Evolutionary conservation across 192 early-diverging fungal genomes (phyloP).

Genomic region (Allomyces macrogynus): DNA sequence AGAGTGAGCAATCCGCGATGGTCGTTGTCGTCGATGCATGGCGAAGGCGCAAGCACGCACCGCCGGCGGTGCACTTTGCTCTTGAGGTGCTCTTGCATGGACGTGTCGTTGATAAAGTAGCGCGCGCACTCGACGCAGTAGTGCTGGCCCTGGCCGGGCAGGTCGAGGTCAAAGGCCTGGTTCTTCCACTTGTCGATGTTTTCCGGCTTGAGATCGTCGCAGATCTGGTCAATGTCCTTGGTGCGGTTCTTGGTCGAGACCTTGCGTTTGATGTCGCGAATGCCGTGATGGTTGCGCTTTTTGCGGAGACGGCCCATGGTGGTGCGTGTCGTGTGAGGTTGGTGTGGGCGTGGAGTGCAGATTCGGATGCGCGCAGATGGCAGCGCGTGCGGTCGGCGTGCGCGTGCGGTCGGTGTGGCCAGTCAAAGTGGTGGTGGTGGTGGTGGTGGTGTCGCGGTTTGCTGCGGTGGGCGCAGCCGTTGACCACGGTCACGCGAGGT

Average conservation of each 20-base stretch:
- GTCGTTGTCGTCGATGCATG: neutral
- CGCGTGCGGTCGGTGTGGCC: too few species aligned
- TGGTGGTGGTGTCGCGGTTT: too few species aligned
- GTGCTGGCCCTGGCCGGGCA: slow-evolving; percentile 77
- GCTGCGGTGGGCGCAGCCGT: too few species aligned
- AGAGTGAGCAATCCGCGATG: neutral
- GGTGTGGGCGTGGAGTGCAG: too few species aligned
- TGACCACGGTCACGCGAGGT: too few species aligned
- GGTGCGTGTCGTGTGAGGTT: too few species aligned
- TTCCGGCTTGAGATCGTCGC: slow-evolving; percentile 62
- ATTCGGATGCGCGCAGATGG: too few species aligned
- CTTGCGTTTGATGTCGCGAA: slow-evolving; percentile 59
- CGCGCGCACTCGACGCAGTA: slow-evolving; percentile 72
- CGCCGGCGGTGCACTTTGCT: slow-evolving; percentile 74
- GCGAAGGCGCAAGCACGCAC: slow-evolving; percentile 6
- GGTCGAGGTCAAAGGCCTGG: slow-evolving; percentile 49
- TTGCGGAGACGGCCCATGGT: slow-evolving; percentile 29
- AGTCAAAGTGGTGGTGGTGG: too few species aligned
- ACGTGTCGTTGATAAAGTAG: slow-evolving; percentile 44
- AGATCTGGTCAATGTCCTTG: slow-evolving; percentile 90
- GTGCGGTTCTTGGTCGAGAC: slow-evolving; percentile 64
- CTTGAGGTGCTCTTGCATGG: slow-evolving; percentile 42
- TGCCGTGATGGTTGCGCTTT: slow-evolving; percentile 31
- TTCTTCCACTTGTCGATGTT: slow-evolving; percentile 38
- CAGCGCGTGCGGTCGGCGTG: too few species aligned